Evolutionary conservation across 148 eudicot species (phyloP), one percentile per base, ranked within the genome.

Genomic region (Simmondsia chinensis): DNA sequence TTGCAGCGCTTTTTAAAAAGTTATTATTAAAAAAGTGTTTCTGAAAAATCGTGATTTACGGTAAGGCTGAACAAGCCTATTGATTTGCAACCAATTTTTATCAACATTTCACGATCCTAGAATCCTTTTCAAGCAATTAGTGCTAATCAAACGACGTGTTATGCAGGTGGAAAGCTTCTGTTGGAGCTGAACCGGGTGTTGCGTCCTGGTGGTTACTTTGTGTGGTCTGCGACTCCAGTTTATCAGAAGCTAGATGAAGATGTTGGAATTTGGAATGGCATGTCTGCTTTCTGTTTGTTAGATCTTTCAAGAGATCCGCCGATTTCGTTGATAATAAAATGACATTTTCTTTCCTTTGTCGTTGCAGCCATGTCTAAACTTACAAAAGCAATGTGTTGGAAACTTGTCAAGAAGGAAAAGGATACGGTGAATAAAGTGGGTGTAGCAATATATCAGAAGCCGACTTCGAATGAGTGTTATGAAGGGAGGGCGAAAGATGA

Each of bases 171-270:
- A 42, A 82, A 78, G 52, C 86, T 75, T 46, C 61, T 82, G 15
- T 52, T 82, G 58, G 91, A 82, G 56, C 64, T 82, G 39, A 82
- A 82, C 54, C 82, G 84, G 48, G 63, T 82, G 10, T 43, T 82
- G 39, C 69, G 94, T 9, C 86, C 86, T 38, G 86, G 94, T 17
- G 94, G 86, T 46, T 75, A 35, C 57, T 82, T 82, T 42, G 60
- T 82, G n/a, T 82, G 94, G 94, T 82, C 86, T 48, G 94, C 94
- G 41, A 82, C 94, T 41, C 94, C 86, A 20, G 79, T 82, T 45
- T 82, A 82, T 53, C 69, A 58, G 61, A 82, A 50, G 29, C 63
- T 63, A 17, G 61, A 69, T 4, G 93, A 72, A 59, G 74, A 82
- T 72, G 75, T 61, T 39, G 62, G 46, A 46, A 75, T 78, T 41